Evolutionary conservation across 2,329 filamentous ascomycete genomes (phyloP).

Genomic region (Fusarium begoniae): DNA sequence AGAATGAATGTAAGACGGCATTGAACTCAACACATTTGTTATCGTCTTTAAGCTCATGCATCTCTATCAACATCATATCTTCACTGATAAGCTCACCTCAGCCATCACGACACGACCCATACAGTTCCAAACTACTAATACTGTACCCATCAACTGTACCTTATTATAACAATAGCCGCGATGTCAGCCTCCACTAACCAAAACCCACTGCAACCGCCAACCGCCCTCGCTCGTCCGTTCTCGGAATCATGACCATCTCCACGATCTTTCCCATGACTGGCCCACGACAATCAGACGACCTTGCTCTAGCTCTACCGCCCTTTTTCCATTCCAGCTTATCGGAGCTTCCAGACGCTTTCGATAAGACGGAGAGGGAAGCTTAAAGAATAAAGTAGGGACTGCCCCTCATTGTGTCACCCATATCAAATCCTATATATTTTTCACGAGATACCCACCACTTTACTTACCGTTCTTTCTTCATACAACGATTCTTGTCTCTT

Average conservation of each 20-base stretch:
- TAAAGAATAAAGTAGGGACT: not conserved
- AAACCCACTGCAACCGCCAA: slow-evolving; percentile 16
- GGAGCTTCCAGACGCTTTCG: slow-evolving; percentile 19
- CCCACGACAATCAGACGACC: slow-evolving; percentile 16
- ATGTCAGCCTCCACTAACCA: slow-evolving; percentile 14
- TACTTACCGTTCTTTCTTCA: not conserved
- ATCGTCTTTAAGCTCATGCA: not conserved
- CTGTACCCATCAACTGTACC: slow-evolving; percentile 1
- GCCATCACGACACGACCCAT: slow-evolving; percentile 12
- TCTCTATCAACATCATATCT: not conserved
- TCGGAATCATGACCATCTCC: slow-evolving; percentile 19
- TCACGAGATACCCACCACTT: slow-evolving; percentile 4
- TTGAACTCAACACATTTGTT: not conserved
- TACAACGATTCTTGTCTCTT: not conserved
- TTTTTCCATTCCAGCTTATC: slow-evolving; percentile 18
- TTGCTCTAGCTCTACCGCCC: not conserved
- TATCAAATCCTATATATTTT: not conserved
- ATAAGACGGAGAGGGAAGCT: slow-evolving; percentile 21
- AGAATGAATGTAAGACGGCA: too few species aligned
- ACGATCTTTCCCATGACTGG: slow-evolving; percentile 13
- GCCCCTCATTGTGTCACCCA: slow-evolving; percentile 6
- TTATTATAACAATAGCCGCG: slow-evolving; percentile 26
- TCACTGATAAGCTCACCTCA: slow-evolving; percentile 33
- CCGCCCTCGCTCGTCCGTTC: slow-evolving; percentile 25
- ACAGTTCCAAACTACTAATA: slow-evolving; percentile 8